Base-by-base conservation (phyloP, 148 eudicot species). In the Camellia granthamiana region DNA sequence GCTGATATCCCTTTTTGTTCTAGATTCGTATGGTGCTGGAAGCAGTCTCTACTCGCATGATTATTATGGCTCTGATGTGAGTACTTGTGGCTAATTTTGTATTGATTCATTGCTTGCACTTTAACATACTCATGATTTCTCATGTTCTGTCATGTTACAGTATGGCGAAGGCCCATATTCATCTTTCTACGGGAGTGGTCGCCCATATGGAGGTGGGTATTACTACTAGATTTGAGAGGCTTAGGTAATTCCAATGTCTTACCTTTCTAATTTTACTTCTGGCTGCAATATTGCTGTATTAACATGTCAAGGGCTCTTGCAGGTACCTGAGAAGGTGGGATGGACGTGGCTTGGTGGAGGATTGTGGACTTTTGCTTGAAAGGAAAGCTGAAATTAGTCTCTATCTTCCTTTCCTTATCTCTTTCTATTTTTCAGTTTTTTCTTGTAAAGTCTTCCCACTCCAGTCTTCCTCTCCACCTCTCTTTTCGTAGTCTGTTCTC, bases 161-260 rank as follows among this genome's bases (percentile, higher is more conserved):
- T 90, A 90, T 77, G 87, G 87, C 81, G 87, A 82, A 81, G 89
- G 90, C 67, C 79, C 89, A 18, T 84, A 84, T 77, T 81, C 97
- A 69, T 83, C 93, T 55, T 89, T 83, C 76, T 78, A 84, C 77
- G 82, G 88, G 58, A 85, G 84, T 78, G 91, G 81, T 81, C 93
- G 86, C 61, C 84, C 92, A 7, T 90, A 88, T 84, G 91, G 93
- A 62, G 84, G 97, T 77, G 91, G 94, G 72, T 86, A 89, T 78
- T 86, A 88, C 81, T 86, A 89, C 78, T 91, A 90, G 89, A 56
- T 77, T 69, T 70, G 73, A 23, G 56, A 67, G 38, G 55, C 72
- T 51, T 68, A 74, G 89, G 91, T 85, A 86, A 84, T 69, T 51
- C 43, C 12, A 43, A 19, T 54, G 69, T 12, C 61, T 51, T 59